Percentiles rank a stretch among this genome's conserved stretches.
Evolutionary conservation across 805 yeast species (phyloP).

Genomic region (Nakazawaea ernobii): DNA sequence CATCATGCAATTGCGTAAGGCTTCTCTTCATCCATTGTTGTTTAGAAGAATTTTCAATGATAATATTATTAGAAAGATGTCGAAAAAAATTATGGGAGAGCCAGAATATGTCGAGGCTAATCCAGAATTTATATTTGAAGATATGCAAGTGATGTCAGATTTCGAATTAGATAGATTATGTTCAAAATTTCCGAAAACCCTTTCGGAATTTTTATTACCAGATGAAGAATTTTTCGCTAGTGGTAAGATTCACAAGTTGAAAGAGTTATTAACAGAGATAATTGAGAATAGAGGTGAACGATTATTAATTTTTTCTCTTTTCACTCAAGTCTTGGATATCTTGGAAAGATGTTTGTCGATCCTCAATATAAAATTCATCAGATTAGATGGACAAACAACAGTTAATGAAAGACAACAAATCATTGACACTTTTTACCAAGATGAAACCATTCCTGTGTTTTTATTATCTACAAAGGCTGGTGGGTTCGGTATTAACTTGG

Average conservation of each 20-base stretch:
- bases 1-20: constrained; percentile 86
- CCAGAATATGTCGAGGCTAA: constrained; percentile 77
- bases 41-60: constrained; percentile 66
- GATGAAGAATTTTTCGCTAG: constrained; percentile 51
- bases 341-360: constrained; percentile 68
- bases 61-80: constrained; percentile 54
- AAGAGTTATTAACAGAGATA: constrained; percentile 51
- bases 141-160: constrained; percentile 93
- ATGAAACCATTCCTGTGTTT: constrained; percentile 76
- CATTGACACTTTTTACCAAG: constrained; percentile 85
- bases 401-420: constrained; percentile 91
- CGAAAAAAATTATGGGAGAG: constrained; percentile 73
- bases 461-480: constrained; percentile 94
- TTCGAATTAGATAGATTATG: constrained; percentile 78
- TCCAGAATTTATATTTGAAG: constrained; percentile 73
- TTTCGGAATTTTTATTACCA: constrained; percentile 46
- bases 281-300: constrained; percentile 56
- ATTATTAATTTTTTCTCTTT: constrained; percentile 79
- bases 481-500: constrained; percentile 95
- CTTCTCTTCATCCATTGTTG: constrained; percentile 85
- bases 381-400: constrained; percentile 91
- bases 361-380: constrained; percentile 61
- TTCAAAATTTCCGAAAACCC: constrained; percentile 60
- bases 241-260: constrained; percentile 66
- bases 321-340: constrained; percentile 88